phyloP scores from a whole-genome alignment of 176 grass and related monocot genomes.

The Zoysia pacifica region DNA sequence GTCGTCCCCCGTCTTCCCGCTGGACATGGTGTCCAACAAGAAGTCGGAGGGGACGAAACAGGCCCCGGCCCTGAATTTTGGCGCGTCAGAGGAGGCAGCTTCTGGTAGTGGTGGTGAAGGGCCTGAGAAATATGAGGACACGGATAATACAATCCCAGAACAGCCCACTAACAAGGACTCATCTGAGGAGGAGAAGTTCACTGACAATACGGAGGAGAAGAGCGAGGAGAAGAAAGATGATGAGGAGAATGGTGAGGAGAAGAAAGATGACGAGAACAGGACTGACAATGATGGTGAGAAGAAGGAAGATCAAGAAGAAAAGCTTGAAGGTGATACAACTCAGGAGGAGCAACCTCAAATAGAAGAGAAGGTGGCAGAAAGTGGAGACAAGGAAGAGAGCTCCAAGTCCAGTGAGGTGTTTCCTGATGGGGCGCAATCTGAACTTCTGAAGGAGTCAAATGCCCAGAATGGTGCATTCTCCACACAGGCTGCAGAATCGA shows the following conservation, averaged over 20 bases:
- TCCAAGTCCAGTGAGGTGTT: conserved; percentile 56
- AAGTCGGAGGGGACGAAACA: conserved; percentile 54
- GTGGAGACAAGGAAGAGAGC: conserved; percentile 51
- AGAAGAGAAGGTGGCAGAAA: conserved; percentile 66
- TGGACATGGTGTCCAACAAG: conserved; percentile 48
- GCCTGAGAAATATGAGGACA: conserved; percentile 47
- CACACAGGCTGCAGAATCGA: conserved; percentile 64
- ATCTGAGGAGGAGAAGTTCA: conserved; percentile 47
- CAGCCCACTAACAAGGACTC: conserved; percentile 46
- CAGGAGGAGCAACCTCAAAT: conserved; percentile 43
- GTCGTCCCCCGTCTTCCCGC: conserved; percentile 70
- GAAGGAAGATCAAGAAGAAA: conserved; percentile 53
- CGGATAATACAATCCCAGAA: conserved; percentile 36
- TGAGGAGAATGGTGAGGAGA: conserved; percentile 27
- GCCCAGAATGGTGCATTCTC: conserved; percentile 40
- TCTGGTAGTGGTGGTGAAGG: conserved; percentile 43
- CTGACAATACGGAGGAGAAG: conserved; percentile 40
- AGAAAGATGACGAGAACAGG: conserved; percentile 45
- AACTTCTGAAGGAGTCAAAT: conserved; percentile 63
- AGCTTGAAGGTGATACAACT: conserved; percentile 25
- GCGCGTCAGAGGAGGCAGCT: conserved; percentile 36
- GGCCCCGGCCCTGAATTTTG: conserved; percentile 36
- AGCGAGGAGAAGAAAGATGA: background rate
- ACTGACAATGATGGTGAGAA: conserved; percentile 45
- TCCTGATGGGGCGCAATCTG: conserved; percentile 59